Evolutionary conservation across 2,329 filamentous ascomycete genomes (phyloP), one percentile per base, ranked within the genome.

Genomic region (Rutstroemia sydowiana): DNA sequence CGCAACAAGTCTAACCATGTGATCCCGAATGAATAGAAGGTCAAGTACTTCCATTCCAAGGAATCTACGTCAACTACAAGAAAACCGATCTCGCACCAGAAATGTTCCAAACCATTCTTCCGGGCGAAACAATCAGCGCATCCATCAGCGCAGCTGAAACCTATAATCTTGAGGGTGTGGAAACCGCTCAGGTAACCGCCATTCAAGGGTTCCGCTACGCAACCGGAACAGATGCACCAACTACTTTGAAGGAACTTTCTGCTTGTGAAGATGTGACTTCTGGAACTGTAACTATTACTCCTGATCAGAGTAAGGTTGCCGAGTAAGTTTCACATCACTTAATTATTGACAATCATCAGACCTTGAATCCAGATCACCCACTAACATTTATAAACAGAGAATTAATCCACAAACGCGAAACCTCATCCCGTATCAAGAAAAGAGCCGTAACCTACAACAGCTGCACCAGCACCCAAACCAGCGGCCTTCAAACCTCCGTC

Each of bases 131-230:
- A 6, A 45, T 60, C 6, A 60, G 55, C 16, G 39, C 55, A 34
- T 50, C 55, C 34, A 53, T 61, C 44, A 61, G 60, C 20, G 57
- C 54, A 18, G 59, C 59, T 31, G 57, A 60, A 48, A 59, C 39
- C 9, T 61, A 61, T 28, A 51, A 60, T 3, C 58, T 61, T 37
- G 46, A 45, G 20, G 59, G 58, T 20, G 31, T 60, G 16, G 39
- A 49, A 14, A 56, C 46, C 5, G 58, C 55, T 9, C 20, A 56
- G 39, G 47, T 61, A 5, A 53, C 59, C n/a, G 59, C 59, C 23
- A 44, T 59, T n/a, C 59, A 61, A 51, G 59, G 58, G 14, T 61
- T 61, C 52, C 49, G 44, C 48, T 61, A 61, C 16, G 57, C 57
- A 3, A 51, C 41, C 10, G 59, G 59, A 41, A 36, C 55, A 18